Base-by-base conservation (phyloP, 768 basidiomycete species). In the Boletus insuetus region DNA sequence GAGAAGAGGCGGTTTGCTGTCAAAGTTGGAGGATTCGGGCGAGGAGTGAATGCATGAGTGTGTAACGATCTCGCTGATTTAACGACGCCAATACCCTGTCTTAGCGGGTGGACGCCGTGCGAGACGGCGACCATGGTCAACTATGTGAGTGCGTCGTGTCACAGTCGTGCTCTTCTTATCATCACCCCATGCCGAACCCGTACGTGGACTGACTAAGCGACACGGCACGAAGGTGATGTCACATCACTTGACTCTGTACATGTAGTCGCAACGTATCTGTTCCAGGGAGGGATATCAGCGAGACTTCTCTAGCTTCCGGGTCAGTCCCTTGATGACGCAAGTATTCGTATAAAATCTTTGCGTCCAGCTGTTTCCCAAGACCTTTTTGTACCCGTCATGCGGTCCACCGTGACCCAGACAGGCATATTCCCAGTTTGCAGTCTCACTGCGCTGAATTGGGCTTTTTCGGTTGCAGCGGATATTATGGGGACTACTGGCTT, bases 1-100 rank as follows among this genome's bases (percentile, higher is more conserved):
- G 75, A 73, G 53, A 86, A 70, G 43, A 87, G 60, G 51, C 73
- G 76, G 59, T 82, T 77, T 1, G 75, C 65, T 37, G 74, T 29
- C 29, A 29, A 29, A 29, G 29, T 29, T 58, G 59, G 61, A 40
- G 75, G 46, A 22, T 3, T 46, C 11, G 42, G 55, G 13, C 48
- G 57, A 38, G 56, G 72, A n/a, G 73, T 51, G 56, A 65, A 74
- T 20, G 79, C 70, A 9, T 74, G 73, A 7, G 77, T 71, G 64
- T 84, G 80, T 44, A 85, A 69, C 34, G 74, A 72, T 49, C 82
- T 76, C 32, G 75, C 39, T 3, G 38, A n/a, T 12, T 48, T 26
- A 3, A 31, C 17, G 41, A 61, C 16, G 20, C 62, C 61, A 10
- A 72, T 49, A 3, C 68, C 64, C 55, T 58, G 61, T 54, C 51